A percentile compares a stretch with the other conserved stretches of the same genome.
phyloP scores from a whole-genome alignment of 2,329 filamentous ascomycete species.

The Xylariomycetidae sp. region DNA sequence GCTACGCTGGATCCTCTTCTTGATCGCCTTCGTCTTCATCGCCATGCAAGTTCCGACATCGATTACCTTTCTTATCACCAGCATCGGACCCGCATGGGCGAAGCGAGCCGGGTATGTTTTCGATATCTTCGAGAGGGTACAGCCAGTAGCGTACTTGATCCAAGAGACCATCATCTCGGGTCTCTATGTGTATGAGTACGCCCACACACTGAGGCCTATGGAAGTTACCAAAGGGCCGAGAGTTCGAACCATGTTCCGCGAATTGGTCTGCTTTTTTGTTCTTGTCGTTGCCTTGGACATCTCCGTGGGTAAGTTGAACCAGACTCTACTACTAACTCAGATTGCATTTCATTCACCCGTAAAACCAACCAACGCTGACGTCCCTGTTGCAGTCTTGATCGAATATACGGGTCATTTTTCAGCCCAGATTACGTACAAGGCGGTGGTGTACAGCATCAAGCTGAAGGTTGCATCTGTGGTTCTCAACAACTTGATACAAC shows the following conservation, averaged over 20 bases:
- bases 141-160: slow-evolving; percentile 37
- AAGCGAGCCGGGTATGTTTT: slow-evolving; percentile 6
- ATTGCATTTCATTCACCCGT: neutral
- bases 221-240: slow-evolving; percentile 20
- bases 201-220: slow-evolving; percentile 25
- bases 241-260: slow-evolving; percentile 27
- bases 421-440: slow-evolving; percentile 34
- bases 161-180: slow-evolving; percentile 39
- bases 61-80: slow-evolving; percentile 32
- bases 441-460: slow-evolving; percentile 38
- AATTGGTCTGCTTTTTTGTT: slow-evolving; percentile 38
- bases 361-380: neutral
- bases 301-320: slow-evolving; percentile 19
- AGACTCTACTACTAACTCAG: neutral
- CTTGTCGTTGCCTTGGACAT: slow-evolving; percentile 35
- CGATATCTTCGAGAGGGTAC: slow-evolving; percentile 23
- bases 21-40: slow-evolving; percentile 51
- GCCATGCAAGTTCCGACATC: slow-evolving; percentile 47
- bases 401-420: slow-evolving; percentile 34
- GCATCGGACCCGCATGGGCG: neutral
- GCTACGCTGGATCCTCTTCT: slow-evolving; percentile 43
- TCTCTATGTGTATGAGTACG: slow-evolving; percentile 48
- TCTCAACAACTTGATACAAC: slow-evolving; percentile 32
- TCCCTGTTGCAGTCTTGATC: slow-evolving; percentile 23
- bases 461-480: slow-evolving; percentile 52